Evolutionary conservation across 2,329 filamentous ascomycete genomes (phyloP).

Genomic region (Nemania bipapillata): DNA sequence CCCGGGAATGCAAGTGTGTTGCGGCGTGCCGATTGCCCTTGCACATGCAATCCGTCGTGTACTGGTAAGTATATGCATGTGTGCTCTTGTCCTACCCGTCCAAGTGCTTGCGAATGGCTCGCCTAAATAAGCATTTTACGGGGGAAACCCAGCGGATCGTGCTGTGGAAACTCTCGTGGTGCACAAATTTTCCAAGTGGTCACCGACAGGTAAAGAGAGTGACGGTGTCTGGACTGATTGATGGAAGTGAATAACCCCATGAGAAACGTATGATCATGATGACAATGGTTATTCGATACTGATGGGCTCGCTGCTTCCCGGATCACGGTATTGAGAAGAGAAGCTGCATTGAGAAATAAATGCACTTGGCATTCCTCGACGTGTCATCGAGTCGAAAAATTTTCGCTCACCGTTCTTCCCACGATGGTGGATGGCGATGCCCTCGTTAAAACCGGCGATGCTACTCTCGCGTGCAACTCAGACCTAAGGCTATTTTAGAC

Average conservation of each 20-base stretch:
- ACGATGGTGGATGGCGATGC: neutral
- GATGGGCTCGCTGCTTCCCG: neutral
- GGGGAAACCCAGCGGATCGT: slow-evolving; percentile 33
- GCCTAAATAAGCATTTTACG: slow-evolving; percentile 35
- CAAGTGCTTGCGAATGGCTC: slow-evolving; percentile 27
- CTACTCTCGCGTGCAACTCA: slow-evolving; percentile 6
- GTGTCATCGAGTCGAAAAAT: neutral
- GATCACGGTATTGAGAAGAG: neutral
- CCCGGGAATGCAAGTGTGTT: slow-evolving; percentile 37
- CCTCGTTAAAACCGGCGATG: slow-evolving; percentile 1
- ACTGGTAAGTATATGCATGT: neutral
- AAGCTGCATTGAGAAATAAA: neutral
- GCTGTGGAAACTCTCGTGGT: slow-evolving; percentile 6
- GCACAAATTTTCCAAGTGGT: neutral
- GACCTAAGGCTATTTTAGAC: neutral
- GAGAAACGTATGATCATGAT: neutral
- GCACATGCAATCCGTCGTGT: slow-evolving; percentile 34
- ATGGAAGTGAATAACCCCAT: neutral
- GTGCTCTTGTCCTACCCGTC: slow-evolving; percentile 29
- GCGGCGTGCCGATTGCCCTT: slow-evolving; percentile 31
- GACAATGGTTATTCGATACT: neutral
- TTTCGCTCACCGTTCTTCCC: neutral
- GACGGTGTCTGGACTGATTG: neutral
- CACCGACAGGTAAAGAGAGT: neutral
- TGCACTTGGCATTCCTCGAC: neutral